Base-by-base conservation (phyloP, 495 filamentous ascomycete species). In the Chaetomium cochliodes region DNA sequence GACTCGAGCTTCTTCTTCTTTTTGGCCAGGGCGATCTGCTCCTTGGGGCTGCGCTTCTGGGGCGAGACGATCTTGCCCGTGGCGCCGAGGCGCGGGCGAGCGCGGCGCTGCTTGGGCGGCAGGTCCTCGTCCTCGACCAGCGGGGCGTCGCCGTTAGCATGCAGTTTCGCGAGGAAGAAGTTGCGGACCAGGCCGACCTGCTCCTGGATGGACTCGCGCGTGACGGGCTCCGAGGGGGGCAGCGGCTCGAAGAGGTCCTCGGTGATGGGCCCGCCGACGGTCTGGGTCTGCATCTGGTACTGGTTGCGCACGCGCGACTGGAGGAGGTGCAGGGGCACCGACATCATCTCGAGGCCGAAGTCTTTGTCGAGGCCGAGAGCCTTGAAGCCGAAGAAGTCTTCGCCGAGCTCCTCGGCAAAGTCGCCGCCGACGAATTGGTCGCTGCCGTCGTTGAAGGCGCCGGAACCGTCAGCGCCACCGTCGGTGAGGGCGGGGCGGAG, bases 371-470 rank as follows among this genome's bases (percentile, higher is more conserved):
- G 82, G 20, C 94, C 94, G 41, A 98, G 83, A 67, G 96, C 93
- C 74, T 93, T 93, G 84, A 99, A 97, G 12, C 94, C 94, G 68
- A 99, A 98, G 84, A 97, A 99, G 78, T 99, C 94, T 77, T 97
- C 94, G 64, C 91, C 93, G 37, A 98, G 88, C 69, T 98, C 94
- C 77, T 96, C 94, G 2, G 94, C 94, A 73, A 97, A 99, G 72
- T 98, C 93, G 57, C 94, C 94, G 44, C 90, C 90, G 58, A 97
- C 86, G 69, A 99, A 99, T 75, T 98, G 93, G 67, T 99, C 94
- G 70, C 92, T 96, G 63, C 93, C 93, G 71, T 99, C 94, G 64
- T 92, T 88, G 78, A 99, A 99, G 1, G 92, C 90, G 64, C 87
- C 88, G 6, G 88, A 91, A 22, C 96, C 94, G 72, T 98, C 96